phyloP scores from a whole-genome alignment of 305 asterid genomes.

The Solanum hybrid region DNA sequence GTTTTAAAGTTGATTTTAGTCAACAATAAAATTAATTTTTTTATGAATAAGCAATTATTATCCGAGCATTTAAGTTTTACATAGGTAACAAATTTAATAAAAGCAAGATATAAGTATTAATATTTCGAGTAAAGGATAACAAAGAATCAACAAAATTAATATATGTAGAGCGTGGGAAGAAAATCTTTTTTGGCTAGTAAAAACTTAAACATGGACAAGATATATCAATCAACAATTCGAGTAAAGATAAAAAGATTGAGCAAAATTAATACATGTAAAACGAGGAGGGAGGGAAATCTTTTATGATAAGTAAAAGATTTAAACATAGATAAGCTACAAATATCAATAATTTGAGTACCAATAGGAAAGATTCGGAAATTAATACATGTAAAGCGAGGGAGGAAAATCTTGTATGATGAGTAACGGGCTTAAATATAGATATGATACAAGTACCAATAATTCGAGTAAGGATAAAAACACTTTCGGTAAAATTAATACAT shows the following conservation, averaged over 20 bases:
- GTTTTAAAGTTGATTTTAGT: not conserved
- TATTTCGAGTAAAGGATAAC: not conserved
- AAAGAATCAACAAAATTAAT: not conserved
- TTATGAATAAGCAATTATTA: not conserved
- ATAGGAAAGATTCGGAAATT: not conserved
- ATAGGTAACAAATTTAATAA: not conserved
- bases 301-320: not conserved
- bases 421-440: not conserved
- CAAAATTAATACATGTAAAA: not conserved
- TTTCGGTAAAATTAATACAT: not conserved
- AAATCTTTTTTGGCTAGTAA: not conserved
- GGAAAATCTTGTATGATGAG: not conserved
- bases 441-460: not conserved
- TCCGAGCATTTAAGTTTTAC: not conserved
- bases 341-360: not conserved
- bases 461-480: not conserved
- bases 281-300: not conserved
- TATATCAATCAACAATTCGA: not conserved
- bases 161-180: not conserved
- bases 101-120: not conserved
- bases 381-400: not conserved
- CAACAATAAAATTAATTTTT: not conserved
- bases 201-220: not conserved
- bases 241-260: not conserved
- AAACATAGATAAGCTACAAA: not conserved